Conservation (phyloP, 495 filamentous ascomycete genomes). For the Penicillium desertorum region DNA sequence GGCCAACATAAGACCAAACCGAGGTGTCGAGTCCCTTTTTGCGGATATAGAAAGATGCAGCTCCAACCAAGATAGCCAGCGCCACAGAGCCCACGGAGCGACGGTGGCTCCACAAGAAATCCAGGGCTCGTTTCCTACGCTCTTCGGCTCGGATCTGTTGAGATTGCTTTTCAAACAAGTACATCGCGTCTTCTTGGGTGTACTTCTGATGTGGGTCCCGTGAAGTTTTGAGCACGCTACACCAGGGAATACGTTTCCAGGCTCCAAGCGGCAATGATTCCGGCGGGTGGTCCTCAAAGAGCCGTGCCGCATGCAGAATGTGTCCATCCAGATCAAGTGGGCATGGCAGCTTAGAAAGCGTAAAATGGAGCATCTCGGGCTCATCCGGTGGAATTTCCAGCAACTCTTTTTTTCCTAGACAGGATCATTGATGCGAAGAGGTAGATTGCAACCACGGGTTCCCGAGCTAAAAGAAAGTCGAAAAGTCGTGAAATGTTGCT, state of each 20-base stretch:
- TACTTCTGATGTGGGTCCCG: slow-evolving; percentile 48
- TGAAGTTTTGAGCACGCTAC: slow-evolving; percentile 84
- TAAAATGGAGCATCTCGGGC: slow-evolving; percentile 89
- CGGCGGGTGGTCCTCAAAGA: slow-evolving; percentile 70
- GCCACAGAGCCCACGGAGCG: slow-evolving; percentile 56
- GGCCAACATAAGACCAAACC: slow-evolving; percentile 39
- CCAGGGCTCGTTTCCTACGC: slow-evolving; percentile 50
- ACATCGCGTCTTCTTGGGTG: slow-evolving; percentile 58
- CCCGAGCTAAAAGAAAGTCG: slow-evolving; percentile 81
- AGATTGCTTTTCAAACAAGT: slow-evolving; percentile 66
- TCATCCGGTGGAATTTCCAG: slow-evolving; percentile 80
- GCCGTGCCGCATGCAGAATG: slow-evolving; percentile 58
- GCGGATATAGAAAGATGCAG: slow-evolving; percentile 54
- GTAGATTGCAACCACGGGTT: slow-evolving; percentile 84
- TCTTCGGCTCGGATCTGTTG: slow-evolving; percentile 64
- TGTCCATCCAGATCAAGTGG: slow-evolving; percentile 81
- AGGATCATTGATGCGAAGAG: slow-evolving; percentile 88
- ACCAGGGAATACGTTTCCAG: slow-evolving; percentile 69
- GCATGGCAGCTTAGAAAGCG: slow-evolving; percentile 81
- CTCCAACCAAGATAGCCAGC: slow-evolving; percentile 61
- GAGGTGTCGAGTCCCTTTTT: slow-evolving; percentile 45
- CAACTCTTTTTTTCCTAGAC: slow-evolving; percentile 72
- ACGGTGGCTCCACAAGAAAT: slow-evolving; percentile 59
- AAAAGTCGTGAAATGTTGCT: slow-evolving; percentile 84
- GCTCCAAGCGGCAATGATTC: slow-evolving; percentile 59